Percentiles rank a stretch among this genome's conserved stretches.
Conservation (phyloP, 2,329 filamentous ascomycete species). For the Colletotrichum gigasporum region DNA sequence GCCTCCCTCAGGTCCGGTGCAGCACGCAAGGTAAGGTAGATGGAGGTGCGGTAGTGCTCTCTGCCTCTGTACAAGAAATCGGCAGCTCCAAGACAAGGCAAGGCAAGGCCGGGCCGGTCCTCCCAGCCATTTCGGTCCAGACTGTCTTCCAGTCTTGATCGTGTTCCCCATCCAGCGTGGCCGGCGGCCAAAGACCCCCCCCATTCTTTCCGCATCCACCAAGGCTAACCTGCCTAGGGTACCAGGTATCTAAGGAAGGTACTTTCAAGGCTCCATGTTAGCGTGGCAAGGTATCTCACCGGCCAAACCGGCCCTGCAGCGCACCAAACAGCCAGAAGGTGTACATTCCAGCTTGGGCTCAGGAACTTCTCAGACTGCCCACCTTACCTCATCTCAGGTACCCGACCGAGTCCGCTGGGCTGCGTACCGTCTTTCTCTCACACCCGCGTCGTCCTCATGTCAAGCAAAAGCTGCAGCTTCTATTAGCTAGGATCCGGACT, state of each 20-base stretch:
- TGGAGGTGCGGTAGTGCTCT: no score
- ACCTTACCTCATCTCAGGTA: no score
- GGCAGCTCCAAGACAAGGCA: constrained; percentile 2
- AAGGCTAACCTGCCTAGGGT: no score
- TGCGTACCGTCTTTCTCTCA: no score
- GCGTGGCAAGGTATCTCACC: not conserved
- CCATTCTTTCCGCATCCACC: not conserved
- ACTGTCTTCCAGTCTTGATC: not conserved
- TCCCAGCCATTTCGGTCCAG: constrained; percentile 25
- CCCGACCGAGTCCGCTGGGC: no score
- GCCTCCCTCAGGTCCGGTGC: no score
- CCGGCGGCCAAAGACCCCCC: not conserved
- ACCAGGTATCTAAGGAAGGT: no score
- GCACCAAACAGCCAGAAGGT: not conserved
- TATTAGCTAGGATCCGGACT: not conserved
- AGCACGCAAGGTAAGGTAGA: no score
- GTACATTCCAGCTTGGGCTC: not conserved
- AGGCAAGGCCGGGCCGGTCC: constrained; percentile 23
- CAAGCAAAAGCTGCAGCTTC: no score
- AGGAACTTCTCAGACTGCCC: not conserved
- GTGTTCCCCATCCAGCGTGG: not conserved
- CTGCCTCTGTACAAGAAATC: no score
- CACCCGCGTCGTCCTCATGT: not conserved
- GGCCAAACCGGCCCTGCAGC: not conserved
- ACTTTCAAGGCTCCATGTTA: no score